Percentiles rank a stretch among this genome's conserved stretches.
Evolutionary conservation across 257 asterid genomes (phyloP).

Genomic region (Solanum etuberosum): DNA sequence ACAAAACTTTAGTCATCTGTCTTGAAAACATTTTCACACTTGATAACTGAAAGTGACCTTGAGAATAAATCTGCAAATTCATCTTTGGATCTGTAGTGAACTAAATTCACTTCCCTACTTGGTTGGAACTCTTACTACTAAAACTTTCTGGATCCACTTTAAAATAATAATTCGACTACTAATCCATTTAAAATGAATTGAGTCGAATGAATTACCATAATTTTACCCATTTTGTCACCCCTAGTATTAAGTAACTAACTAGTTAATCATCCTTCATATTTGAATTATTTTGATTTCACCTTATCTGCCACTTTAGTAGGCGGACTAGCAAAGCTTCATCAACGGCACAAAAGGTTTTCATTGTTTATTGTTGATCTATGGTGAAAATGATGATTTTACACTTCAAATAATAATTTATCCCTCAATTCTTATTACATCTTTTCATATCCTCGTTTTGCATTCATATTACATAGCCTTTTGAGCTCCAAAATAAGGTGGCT

Average conservation of each 20-base stretch:
- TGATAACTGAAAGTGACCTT: neutral
- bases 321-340: neutral
- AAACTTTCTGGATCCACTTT: neutral
- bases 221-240: neutral
- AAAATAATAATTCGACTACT: too few species aligned
- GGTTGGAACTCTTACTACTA: neutral
- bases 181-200: neutral
- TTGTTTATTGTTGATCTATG: neutral
- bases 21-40: neutral
- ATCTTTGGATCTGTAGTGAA: neutral
- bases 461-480: neutral
- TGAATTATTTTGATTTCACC: neutral
- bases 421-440: neutral
- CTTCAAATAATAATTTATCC: neutral
- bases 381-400: neutral
- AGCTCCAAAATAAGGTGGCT: neutral
- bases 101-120: neutral
- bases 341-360: neutral
- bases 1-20: neutral
- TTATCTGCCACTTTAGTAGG: neutral
- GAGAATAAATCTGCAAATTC: neutral
- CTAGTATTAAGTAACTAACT: neutral
- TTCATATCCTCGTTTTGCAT: neutral
- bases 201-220: too few species aligned
- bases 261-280: neutral